phyloP scores from a whole-genome alignment of 352 stramenopile genomes.

The Globisporangium okanoganense region DNA sequence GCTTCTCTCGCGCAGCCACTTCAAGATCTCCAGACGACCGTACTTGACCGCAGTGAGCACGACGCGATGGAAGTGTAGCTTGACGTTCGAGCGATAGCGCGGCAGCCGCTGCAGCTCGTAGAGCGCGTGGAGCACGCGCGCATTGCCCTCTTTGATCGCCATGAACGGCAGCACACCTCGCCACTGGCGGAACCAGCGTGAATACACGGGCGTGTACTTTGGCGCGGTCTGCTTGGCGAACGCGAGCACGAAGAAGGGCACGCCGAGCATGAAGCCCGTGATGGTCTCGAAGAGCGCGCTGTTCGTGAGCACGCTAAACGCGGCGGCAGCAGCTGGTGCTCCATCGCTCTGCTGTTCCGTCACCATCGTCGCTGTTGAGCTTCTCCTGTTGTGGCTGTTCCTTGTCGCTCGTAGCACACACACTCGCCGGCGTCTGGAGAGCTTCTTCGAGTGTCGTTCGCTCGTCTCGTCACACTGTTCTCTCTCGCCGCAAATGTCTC shows the following conservation, averaged over 20 bases:
- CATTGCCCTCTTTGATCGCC: constrained; percentile 4
- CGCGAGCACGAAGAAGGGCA: neutral
- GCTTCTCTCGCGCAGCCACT: constrained; percentile 4
- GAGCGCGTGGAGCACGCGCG: constrained; percentile 2
- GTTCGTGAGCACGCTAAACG: constrained; percentile 7
- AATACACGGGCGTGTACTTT: constrained; percentile 9
- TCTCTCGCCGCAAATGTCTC: neutral
- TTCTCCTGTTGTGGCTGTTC: no score
- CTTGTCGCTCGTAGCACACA: neutral
- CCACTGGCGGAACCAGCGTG: constrained; percentile 7
- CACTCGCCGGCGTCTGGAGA: neutral
- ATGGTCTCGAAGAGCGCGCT: neutral
- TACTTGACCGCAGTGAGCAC: constrained; percentile 8
- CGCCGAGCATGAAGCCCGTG: neutral
- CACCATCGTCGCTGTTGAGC: neutral
- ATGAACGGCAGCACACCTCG: constrained; percentile 11
- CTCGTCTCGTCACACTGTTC: neutral
- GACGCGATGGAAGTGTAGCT: constrained; percentile 11
- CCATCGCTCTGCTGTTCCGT: neutral
- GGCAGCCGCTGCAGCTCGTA: neutral
- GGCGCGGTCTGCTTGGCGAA: constrained; percentile 1
- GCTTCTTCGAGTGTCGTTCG: constrained; percentile 1
- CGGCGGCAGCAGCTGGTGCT: neutral
- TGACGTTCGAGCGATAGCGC: neutral
- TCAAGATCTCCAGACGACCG: constrained; percentile 1